A percentile compares a stretch with the other conserved stretches of the same genome.
Evolutionary conservation across 495 filamentous ascomycete species (phyloP).

Genomic region (Penicillium parvum): DNA sequence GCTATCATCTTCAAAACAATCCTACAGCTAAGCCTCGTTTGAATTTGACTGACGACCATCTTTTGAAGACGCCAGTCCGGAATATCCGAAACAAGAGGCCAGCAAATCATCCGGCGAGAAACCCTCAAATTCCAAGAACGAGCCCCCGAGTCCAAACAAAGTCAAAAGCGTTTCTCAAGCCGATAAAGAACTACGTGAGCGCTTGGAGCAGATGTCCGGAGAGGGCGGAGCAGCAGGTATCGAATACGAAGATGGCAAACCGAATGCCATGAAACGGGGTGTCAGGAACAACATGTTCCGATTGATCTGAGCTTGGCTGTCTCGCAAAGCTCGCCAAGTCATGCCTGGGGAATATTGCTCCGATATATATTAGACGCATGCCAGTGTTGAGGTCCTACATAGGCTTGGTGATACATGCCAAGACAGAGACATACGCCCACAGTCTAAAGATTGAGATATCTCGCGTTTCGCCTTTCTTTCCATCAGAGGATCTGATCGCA

Average conservation of each 20-base stretch:
- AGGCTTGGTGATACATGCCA: no score
- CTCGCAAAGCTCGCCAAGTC: no score
- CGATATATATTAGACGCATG: no score
- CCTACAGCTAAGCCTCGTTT: background rate
- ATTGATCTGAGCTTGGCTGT: slow-evolving; percentile 54
- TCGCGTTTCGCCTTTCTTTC: no score
- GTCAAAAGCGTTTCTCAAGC: slow-evolving; percentile 54
- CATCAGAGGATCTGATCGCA: no score
- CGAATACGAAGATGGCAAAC: slow-evolving; percentile 73
- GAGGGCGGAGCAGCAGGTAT: slow-evolving; percentile 74
- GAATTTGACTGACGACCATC: background rate
- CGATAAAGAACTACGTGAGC: slow-evolving; percentile 63
- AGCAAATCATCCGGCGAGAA: background rate
- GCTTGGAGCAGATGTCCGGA: slow-evolving; percentile 65
- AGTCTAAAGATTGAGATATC: no score
- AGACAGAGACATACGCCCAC: no score
- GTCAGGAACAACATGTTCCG: slow-evolving; percentile 80
- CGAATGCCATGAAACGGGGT: slow-evolving; percentile 70
- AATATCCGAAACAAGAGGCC: background rate
- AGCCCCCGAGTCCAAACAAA: slow-evolving; percentile 7
- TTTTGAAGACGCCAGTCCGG: background rate
- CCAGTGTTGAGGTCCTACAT: no score
- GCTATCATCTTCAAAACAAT: background rate
- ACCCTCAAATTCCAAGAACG: background rate
- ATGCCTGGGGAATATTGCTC: no score